Conservation (phyloP, 1,284 basidiomycete species). For the Ganoderma meredithae region DNA sequence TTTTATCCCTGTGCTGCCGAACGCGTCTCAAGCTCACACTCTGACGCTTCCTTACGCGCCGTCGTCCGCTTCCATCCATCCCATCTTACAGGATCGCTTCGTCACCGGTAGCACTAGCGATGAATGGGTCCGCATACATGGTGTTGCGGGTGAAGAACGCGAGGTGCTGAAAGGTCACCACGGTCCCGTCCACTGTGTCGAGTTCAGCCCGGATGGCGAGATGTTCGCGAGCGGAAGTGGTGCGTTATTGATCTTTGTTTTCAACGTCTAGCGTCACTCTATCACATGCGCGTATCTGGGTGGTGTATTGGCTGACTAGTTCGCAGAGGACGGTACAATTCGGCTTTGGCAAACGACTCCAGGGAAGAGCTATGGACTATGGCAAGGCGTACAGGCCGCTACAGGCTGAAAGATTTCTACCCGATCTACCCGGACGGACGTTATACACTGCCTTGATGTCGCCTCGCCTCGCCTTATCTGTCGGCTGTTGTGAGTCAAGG, state of each 20-base stretch:
- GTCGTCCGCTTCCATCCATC: slow-evolving; percentile 93
- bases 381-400: slow-evolving; percentile 74
- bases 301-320: slow-evolving; percentile 11
- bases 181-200: slow-evolving; percentile 94
- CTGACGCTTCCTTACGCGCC: slow-evolving; percentile 83
- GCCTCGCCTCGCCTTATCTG: slow-evolving; percentile 17
- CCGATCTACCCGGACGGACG: slow-evolving; percentile 12
- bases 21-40: slow-evolving; percentile 63
- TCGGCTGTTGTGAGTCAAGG: slow-evolving; percentile 24
- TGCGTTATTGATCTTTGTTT: slow-evolving; percentile 48
- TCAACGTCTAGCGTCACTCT: background rate
- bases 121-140: slow-evolving; percentile 97
- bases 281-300: too few species aligned
- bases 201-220: slow-evolving; percentile 98
- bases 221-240: slow-evolving; percentile 97
- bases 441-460: slow-evolving; percentile 36
- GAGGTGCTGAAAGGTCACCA: slow-evolving; percentile 98
- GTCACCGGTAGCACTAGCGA: slow-evolving; percentile 91
- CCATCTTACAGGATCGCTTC: slow-evolving; percentile 87
- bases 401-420: slow-evolving; percentile 48
- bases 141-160: slow-evolving; percentile 87
- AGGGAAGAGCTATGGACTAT: slow-evolving; percentile 92
- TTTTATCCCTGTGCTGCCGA: slow-evolving; percentile 79
- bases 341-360: slow-evolving; percentile 96
- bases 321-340: slow-evolving; percentile 71